Percentiles rank a stretch among this genome's conserved stretches.
phyloP scores from a whole-genome alignment of 495 filamentous ascomycete genomes.

The Penicillium turbatum region DNA sequence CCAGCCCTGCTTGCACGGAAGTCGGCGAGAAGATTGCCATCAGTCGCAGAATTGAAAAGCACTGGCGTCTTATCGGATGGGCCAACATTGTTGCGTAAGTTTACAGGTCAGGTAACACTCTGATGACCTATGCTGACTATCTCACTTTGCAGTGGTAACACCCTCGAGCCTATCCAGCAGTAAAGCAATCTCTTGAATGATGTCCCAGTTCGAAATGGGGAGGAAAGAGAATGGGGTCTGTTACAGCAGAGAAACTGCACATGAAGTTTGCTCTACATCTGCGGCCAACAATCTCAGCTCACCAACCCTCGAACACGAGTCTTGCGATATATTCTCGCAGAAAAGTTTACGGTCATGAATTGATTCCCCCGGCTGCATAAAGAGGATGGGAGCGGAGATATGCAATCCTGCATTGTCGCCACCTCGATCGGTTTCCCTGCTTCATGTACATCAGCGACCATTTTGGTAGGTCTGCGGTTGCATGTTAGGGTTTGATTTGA shows the following conservation, averaged over 20 bases:
- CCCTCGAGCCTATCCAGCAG: slow-evolving; percentile 49
- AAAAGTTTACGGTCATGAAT: slow-evolving; percentile 36
- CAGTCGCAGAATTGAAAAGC: slow-evolving; percentile 94
- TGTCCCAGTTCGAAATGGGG: slow-evolving; percentile 15
- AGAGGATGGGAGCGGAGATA: slow-evolving; percentile 13
- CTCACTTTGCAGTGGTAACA: slow-evolving; percentile 41
- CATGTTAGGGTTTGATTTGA: slow-evolving; percentile 8
- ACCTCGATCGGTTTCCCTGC: slow-evolving; percentile 10
- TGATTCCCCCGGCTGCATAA: slow-evolving; percentile 29
- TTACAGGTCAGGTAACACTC: neutral
- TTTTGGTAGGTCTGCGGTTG: neutral
- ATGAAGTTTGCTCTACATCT: slow-evolving; percentile 3
- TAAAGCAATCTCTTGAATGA: slow-evolving; percentile 28
- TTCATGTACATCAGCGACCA: slow-evolving; percentile 8
- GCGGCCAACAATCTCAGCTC: slow-evolving; percentile 7
- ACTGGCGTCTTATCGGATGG: slow-evolving; percentile 98
- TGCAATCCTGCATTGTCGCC: slow-evolving; percentile 17
- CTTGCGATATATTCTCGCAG: slow-evolving; percentile 22
- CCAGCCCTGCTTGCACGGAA: slow-evolving; percentile 86
- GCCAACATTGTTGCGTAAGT: slow-evolving; percentile 80
- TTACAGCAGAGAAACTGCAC: slow-evolving; percentile 4
- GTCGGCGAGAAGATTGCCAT: slow-evolving; percentile 97
- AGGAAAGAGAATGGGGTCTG: slow-evolving; percentile 8
- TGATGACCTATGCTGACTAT: slow-evolving; percentile 17
- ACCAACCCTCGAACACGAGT: slow-evolving; percentile 13